Conservation (phyloP, 192 early-diverging fungal genomes). For the Backusella sp. region DNA sequence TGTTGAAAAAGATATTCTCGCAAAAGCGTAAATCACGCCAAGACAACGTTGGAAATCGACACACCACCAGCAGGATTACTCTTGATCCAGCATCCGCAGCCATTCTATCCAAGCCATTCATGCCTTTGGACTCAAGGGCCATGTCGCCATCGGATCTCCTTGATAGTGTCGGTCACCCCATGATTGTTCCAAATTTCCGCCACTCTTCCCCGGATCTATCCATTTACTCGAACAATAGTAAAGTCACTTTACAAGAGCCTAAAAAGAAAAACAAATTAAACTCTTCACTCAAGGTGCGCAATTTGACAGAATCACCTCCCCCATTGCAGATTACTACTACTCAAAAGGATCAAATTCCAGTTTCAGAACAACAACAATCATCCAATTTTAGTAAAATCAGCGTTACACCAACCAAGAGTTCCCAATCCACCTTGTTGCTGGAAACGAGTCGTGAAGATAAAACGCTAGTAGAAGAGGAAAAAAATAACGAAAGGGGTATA, state of each 20-base stretch:
- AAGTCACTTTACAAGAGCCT: neutral
- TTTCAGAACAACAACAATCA: slow-evolving; percentile 3
- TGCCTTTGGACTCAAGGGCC: slow-evolving; percentile 20
- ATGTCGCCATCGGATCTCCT: slow-evolving; percentile 33
- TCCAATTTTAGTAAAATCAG: neutral
- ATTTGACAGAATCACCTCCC: neutral
- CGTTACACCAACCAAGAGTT: neutral
- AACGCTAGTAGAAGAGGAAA: slow-evolving; percentile 12
- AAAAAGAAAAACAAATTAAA: neutral
- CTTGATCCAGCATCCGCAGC: slow-evolving; percentile 7
- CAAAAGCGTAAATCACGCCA: neutral
- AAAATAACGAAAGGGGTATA: slow-evolving; percentile 1
- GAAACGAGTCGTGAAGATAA: slow-evolving; percentile 14
- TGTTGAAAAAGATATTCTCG: slow-evolving; percentile 1
- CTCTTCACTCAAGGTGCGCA: neutral
- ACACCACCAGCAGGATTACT: neutral
- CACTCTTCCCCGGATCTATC: neutral
- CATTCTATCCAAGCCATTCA: slow-evolving; percentile 20
- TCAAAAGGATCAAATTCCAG: neutral
- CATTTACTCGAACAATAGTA: neutral
- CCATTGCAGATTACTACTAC: neutral
- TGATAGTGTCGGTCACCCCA: slow-evolving; percentile 31
- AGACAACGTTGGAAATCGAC: neutral
- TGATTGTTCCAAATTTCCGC: neutral
- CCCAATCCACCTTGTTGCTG: neutral